Evolutionary conservation across 2,329 filamentous ascomycete species (phyloP).

Genomic region (Scorias spongiosa): DNA sequence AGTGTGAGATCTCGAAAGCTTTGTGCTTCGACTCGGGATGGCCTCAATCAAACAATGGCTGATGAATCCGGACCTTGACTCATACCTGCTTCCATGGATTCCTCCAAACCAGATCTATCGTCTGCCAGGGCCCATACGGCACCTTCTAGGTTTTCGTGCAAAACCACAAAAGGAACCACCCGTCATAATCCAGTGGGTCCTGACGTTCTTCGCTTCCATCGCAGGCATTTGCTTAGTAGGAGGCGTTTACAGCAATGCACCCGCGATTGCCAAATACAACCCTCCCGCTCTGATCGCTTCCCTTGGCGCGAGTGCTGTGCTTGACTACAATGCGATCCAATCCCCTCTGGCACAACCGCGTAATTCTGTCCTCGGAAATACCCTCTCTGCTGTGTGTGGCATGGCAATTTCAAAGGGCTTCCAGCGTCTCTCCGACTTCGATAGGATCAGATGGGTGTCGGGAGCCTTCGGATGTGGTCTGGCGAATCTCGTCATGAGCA

Average conservation of each 20-base stretch:
- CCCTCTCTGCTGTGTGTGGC: constrained; percentile 29
- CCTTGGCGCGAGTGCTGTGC: constrained; percentile 31
- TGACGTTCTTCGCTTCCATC: constrained; percentile 29
- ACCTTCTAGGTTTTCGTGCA: constrained; percentile 42
- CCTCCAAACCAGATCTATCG: constrained; percentile 48
- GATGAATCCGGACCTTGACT: constrained; percentile 58
- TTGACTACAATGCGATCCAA: constrained; percentile 33
- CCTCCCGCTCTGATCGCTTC: constrained; percentile 30
- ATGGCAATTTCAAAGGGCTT: constrained; percentile 32
- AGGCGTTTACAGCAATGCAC: constrained; percentile 26
- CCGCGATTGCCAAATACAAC: constrained; percentile 21
- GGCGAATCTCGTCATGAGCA: constrained; percentile 30
- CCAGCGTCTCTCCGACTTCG: constrained; percentile 21
- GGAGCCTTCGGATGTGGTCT: constrained; percentile 28
- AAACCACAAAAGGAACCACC: constrained; percentile 25
- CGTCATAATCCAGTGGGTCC: constrained; percentile 25
- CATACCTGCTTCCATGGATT: constrained; percentile 55
- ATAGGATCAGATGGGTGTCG: constrained; percentile 28
- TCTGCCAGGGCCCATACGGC: constrained; percentile 50
- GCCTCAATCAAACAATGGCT: constrained; percentile 3
- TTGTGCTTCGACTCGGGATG: constrained; percentile 1
- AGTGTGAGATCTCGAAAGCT: no score
- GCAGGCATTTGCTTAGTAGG: constrained; percentile 28
- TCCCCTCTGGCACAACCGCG: constrained; percentile 34
- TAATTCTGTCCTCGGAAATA: constrained; percentile 31